Evolutionary conservation across 1,139 yeast genomes (phyloP).

Genomic region (Diutina scorzettiae): DNA sequence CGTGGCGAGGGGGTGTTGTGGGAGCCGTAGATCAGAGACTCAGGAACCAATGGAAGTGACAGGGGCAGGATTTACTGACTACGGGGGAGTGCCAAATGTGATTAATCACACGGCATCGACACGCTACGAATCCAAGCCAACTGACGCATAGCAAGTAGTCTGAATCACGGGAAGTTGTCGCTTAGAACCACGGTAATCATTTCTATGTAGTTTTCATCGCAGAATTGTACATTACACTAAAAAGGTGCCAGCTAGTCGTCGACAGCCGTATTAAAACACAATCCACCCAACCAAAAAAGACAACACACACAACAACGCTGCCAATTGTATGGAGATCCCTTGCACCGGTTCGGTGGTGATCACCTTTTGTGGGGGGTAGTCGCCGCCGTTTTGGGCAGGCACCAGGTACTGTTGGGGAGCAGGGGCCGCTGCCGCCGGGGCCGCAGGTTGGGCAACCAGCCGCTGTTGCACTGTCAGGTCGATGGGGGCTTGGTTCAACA

Average conservation of each 20-base stretch:
- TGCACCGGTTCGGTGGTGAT: slow-evolving; percentile 4
- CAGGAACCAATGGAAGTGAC: no score
- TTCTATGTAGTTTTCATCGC: no score
- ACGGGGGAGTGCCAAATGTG: no score
- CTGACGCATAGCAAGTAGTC: no score
- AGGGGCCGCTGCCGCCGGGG: slow-evolving; percentile 3
- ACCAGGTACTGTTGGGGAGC: slow-evolving; percentile 4
- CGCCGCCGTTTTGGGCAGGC: not conserved
- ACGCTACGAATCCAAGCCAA: no score
- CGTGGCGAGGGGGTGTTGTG: slow-evolving; percentile 42
- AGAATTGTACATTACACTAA: not conserved
- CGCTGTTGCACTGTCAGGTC: not conserved
- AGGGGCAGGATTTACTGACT: no score
- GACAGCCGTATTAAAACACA: not conserved
- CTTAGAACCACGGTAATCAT: no score
- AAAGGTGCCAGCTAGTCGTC: not conserved
- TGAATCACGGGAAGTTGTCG: no score
- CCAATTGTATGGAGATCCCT: slow-evolving; percentile 6
- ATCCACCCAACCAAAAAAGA: slow-evolving; percentile 4
- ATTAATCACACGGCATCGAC: no score
- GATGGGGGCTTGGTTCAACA: not conserved
- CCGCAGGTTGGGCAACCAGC: not conserved
- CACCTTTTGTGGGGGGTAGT: slow-evolving; percentile 5
- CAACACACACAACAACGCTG: slow-evolving; percentile 4
- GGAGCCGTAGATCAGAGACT: slow-evolving; percentile 15